Base-by-base conservation (phyloP, 1,284 basidiomycete species). In the Thecaphora frezii region DNA sequence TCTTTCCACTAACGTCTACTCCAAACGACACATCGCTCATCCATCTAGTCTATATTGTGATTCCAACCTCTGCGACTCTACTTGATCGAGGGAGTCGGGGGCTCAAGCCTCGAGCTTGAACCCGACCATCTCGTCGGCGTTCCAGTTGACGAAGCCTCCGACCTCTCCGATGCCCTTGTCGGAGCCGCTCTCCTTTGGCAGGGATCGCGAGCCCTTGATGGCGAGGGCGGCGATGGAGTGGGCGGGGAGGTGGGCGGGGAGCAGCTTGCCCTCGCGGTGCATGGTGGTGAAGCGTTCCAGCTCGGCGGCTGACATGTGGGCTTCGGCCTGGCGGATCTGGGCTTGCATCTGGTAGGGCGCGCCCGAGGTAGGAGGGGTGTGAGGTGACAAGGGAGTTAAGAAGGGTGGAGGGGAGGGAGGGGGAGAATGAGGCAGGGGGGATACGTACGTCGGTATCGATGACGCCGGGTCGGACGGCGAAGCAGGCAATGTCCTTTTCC, bases 391-490 rank as follows among this genome's bases (percentile, higher is more conserved):
- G 33, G 16, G 33, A 30, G 28, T 30, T 30, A 30, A 14, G 8
- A 30, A 14, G 28, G 39, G 0, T 52, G 49, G 3, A 37, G 12
- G 1, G 5, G 13, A 1, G 58, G 28, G 1, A 66, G 41, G 28
- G 28, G 14, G 28, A 7, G 33, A 36, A 36, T 25, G 2, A 22
- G 52, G 52, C 51, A 7, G 28, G 7, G 28, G 28, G 28, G 28
- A 28, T 28, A 13, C 26, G 30, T 58, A 76, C 69, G 47, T 79
- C 74, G 41, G 73, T 81, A 46, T 91, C 87, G 12, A 93, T 90
- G 77, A 88, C 88, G 19, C 91, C 91, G 0, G 92, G 92, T 0
- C 91, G 85, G 1, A 94, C 69, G 7, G 91, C 88, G 26, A 93
- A 83, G 13, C 85, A 86, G 2, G 85, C 83, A n/a, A 94, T 80